Conservation (phyloP, 1,139 yeast genomes). For the Kodamaea fungicola region DNA sequence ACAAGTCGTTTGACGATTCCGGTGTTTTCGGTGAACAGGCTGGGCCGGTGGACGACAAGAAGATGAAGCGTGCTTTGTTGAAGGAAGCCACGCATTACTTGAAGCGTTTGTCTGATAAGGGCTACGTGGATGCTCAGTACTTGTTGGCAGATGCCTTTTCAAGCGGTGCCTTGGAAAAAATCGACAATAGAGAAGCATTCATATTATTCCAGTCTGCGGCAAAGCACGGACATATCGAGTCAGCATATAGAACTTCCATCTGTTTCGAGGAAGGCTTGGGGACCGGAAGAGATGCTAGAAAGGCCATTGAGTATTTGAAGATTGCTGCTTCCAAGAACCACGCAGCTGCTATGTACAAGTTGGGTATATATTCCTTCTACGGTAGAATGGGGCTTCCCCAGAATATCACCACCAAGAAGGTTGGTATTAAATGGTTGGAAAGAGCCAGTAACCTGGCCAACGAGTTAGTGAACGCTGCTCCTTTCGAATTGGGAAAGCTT, state of each 20-base stretch:
- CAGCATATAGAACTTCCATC: conserved; percentile 86
- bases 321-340: conserved; percentile 90
- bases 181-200: conserved; percentile 79
- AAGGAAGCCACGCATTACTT: conserved; percentile 76
- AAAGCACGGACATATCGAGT: conserved; percentile 87
- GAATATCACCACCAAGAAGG: conserved; percentile 67
- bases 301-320: conserved; percentile 78
- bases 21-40: conserved; percentile 18
- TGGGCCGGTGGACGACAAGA: conserved; percentile 24
- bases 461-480: conserved; percentile 86
- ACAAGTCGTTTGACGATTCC: conserved; percentile 17
- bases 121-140: conserved; percentile 88
- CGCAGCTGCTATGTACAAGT: conserved; percentile 91
- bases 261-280: conserved; percentile 96
- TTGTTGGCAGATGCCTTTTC: conserved; percentile 83
- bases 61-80: conserved; percentile 48
- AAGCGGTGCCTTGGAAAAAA: conserved; percentile 80
- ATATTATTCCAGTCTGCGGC: conserved; percentile 82
- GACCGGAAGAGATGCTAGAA: conserved; percentile 81
- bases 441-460: conserved; percentile 84
- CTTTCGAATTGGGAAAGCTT: conserved; percentile 85
- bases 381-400: conserved; percentile 78
- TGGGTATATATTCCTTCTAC: conserved; percentile 83
- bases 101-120: conserved; percentile 71
- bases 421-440: conserved; percentile 90